phyloP scores from a whole-genome alignment of 2,329 filamentous ascomycete genomes.

The Curvularia spicifera region DNA sequence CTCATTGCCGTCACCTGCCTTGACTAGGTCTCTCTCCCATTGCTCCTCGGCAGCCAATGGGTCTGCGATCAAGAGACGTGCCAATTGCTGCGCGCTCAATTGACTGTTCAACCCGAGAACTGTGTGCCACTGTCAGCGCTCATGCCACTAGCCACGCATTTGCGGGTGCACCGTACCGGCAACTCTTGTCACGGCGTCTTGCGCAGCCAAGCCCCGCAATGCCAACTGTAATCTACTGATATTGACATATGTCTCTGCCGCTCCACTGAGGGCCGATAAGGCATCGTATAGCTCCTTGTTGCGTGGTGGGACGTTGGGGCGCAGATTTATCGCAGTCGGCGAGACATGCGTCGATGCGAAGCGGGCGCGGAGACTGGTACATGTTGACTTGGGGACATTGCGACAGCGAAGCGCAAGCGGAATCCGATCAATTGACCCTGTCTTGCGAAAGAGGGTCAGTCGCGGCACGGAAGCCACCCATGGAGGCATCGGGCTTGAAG shows the following conservation, averaged over 20 bases:
- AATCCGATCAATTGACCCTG: constrained; percentile 37
- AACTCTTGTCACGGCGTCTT: constrained; percentile 61
- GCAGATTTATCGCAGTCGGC: constrained; percentile 60
- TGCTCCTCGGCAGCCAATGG: constrained; percentile 49
- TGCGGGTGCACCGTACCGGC: constrained; percentile 54
- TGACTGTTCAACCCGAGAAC: constrained; percentile 60
- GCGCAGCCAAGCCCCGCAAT: constrained; percentile 66
- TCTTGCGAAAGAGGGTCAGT: constrained; percentile 34
- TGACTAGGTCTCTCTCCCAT: constrained; percentile 54
- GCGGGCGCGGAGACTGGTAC: constrained; percentile 33
- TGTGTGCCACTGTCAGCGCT: constrained; percentile 35
- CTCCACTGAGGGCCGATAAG: constrained; percentile 66
- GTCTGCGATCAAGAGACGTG: constrained; percentile 64
- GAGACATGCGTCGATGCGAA: constrained; percentile 56
- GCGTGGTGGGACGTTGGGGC: constrained; percentile 59
- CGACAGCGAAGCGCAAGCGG: constrained; percentile 33
- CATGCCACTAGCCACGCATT: neutral
- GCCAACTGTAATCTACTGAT: constrained; percentile 75
- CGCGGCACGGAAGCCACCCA: constrained; percentile 49
- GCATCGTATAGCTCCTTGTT: constrained; percentile 65
- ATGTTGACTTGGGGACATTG: constrained; percentile 29
- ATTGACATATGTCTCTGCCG: constrained; percentile 68
- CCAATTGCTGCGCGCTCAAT: constrained; percentile 66
- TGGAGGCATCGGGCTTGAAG: constrained; percentile 51
- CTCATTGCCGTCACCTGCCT: constrained; percentile 39